Evolutionary conservation across 2,329 filamentous ascomycete genomes (phyloP).

Genomic region (Verruconis gallopava): DNA sequence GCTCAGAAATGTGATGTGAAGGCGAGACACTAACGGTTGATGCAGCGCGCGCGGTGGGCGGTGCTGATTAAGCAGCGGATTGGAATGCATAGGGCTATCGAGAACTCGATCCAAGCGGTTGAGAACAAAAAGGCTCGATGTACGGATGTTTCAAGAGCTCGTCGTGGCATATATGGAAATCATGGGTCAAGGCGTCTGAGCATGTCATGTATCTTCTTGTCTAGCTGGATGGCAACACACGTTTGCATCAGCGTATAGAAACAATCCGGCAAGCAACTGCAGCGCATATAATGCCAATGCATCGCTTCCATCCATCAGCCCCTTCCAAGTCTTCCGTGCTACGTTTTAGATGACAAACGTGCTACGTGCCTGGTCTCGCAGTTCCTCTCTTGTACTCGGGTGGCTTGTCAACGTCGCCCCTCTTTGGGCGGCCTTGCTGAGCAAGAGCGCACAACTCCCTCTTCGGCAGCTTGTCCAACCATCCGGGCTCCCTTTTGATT

Average conservation of each 20-base stretch:
- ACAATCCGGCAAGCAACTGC: too few relatives aligned
- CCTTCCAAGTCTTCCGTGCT: too few relatives aligned
- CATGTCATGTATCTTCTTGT: not conserved
- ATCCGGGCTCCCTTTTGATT: conserved; percentile 50
- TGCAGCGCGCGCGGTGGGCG: conserved; percentile 25
- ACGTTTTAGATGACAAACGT: too few relatives aligned
- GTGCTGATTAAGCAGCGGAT: conserved; percentile 24
- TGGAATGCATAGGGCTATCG: too few relatives aligned
- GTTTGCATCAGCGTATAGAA: too few relatives aligned
- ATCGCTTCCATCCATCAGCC: too few relatives aligned
- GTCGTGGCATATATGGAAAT: not conserved
- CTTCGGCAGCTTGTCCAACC: conserved; percentile 44
- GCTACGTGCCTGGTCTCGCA: too few relatives aligned
- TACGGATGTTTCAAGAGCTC: too few relatives aligned
- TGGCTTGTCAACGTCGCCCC: not conserved
- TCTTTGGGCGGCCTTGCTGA: conserved; percentile 46
- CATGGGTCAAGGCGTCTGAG: not conserved
- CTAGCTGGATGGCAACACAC: too few relatives aligned
- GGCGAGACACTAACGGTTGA: conserved; percentile 1
- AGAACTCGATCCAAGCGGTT: too few relatives aligned
- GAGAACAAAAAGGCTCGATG: too few relatives aligned
- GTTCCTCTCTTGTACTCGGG: not conserved
- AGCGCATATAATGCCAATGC: too few relatives aligned
- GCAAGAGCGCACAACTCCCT: conserved; percentile 60
- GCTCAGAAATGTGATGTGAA: not conserved